These are phyloP conservation scores for Lagerstroemia speciosa DNA, from an alignment of 345 rosid species.

Conservation along the genomic window DNA sequence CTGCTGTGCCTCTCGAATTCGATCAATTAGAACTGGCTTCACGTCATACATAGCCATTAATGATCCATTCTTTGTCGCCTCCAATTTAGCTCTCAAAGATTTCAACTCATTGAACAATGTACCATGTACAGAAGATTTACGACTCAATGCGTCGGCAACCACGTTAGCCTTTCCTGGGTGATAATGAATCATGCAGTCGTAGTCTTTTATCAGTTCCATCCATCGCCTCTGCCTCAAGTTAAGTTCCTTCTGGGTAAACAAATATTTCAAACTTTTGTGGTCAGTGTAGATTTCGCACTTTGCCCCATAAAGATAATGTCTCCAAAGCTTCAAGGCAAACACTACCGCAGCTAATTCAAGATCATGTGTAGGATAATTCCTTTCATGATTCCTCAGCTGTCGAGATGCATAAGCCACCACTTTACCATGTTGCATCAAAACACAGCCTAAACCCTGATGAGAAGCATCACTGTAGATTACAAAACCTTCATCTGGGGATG, in stretches of 20 bases:
- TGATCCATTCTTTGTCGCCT: too few species aligned
- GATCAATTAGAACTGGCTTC: too few species aligned
- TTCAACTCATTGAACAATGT: not conserved
- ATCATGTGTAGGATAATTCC: not conserved
- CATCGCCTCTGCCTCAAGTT: not conserved
- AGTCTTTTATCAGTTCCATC: not conserved
- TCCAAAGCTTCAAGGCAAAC: not conserved
- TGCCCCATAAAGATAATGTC: not conserved
- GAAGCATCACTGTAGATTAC: not conserved
- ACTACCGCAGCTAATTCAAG: not conserved
- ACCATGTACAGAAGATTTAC: not conserved
- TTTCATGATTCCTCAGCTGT: not conserved
- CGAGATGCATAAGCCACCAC: not conserved
- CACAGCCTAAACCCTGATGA: not conserved
- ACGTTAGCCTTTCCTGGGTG: not conserved
- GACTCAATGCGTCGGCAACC: not conserved
- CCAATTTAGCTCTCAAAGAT: too few species aligned
- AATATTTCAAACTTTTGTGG: not conserved
- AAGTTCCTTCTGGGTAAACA: not conserved
- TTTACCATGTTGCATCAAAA: not conserved
- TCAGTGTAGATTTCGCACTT: not conserved
- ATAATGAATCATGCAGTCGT: not conserved
- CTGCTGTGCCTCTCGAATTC: too few species aligned
- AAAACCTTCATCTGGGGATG: not conserved
- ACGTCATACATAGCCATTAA: too few species aligned